Conservation (phyloP, 2,329 filamentous ascomycete species). For the Fusarium anthophilum region DNA sequence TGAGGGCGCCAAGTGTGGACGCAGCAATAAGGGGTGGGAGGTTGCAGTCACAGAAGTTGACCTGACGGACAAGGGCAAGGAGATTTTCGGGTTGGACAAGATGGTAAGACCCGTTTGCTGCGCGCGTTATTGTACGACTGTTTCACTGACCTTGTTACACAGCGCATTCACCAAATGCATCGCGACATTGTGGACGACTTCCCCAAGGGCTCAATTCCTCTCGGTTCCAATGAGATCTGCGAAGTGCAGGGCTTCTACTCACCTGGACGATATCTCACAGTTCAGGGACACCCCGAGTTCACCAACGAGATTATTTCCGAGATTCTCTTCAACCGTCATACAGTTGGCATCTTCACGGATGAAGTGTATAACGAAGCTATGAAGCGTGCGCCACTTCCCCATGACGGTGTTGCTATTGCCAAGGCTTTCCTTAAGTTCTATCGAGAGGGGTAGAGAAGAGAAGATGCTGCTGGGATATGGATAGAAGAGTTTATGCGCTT, state of each 20-base stretch:
- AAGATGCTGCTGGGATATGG: background rate
- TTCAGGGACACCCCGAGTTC: slow-evolving; percentile 61
- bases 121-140: slow-evolving; percentile 64
- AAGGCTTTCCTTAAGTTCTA: slow-evolving; percentile 81
- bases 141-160: slow-evolving; percentile 55
- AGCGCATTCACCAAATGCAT: slow-evolving; percentile 59
- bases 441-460: slow-evolving; percentile 56
- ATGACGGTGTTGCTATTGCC: slow-evolving; percentile 83
- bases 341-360: slow-evolving; percentile 74
- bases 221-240: slow-evolving; percentile 54
- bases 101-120: slow-evolving; percentile 51
- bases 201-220: slow-evolving; percentile 51
- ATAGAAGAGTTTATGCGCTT: background rate
- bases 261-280: slow-evolving; percentile 50
- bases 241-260: slow-evolving; percentile 55
- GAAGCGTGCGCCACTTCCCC: slow-evolving; percentile 69
- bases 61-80: slow-evolving; percentile 52
- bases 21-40: slow-evolving; percentile 56
- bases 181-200: slow-evolving; percentile 54
- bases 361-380: slow-evolving; percentile 75
- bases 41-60: slow-evolving; percentile 54
- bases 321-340: slow-evolving; percentile 62
- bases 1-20: slow-evolving; percentile 50
- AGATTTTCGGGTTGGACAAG: slow-evolving; percentile 50
- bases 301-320: slow-evolving; percentile 52